Evolutionary conservation across 805 yeast genomes (phyloP).

Genomic region (Naumovozyma dairenensis): DNA sequence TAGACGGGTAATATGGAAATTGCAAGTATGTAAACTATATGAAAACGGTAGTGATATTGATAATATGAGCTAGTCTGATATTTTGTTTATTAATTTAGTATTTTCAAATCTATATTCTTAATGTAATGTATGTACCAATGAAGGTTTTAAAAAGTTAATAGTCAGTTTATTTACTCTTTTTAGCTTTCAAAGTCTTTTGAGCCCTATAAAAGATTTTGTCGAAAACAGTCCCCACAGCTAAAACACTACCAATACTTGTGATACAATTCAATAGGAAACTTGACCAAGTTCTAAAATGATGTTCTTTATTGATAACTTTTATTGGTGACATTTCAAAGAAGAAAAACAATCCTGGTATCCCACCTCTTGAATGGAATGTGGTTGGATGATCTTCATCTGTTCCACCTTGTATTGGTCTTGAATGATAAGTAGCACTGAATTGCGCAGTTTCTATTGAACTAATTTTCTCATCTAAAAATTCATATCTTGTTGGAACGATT

Average conservation of each 20-base stretch:
- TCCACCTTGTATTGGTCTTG: conserved; percentile 78
- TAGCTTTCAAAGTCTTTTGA: conserved; percentile 49
- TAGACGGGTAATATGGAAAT: too few relatives aligned
- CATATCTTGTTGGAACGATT: conserved; percentile 84
- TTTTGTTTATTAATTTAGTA: too few relatives aligned
- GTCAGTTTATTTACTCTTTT: conserved; percentile 17
- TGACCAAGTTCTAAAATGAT: conserved; percentile 58
- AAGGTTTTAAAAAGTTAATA: too few relatives aligned
- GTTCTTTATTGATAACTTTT: conserved; percentile 80
- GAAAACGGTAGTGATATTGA: too few relatives aligned
- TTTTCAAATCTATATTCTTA: too few relatives aligned
- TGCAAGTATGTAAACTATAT: too few relatives aligned
- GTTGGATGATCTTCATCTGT: conserved; percentile 85
- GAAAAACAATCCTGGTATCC: conserved; percentile 82
- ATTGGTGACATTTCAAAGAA: conserved; percentile 87
- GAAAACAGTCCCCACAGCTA: conserved; percentile 82
- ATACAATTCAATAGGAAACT: conserved; percentile 75
- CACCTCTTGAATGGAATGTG: conserved; percentile 73
- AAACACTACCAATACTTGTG: conserved; percentile 89
- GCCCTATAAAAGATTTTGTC: conserved; percentile 89
- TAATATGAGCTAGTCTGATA: too few relatives aligned
- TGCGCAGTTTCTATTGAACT: conserved; percentile 66
- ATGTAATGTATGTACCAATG: too few relatives aligned
- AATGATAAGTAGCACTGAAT: conserved; percentile 80
- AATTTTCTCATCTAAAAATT: conserved; percentile 39